Evolutionary conservation across 768 basidiomycete species (phyloP), one percentile per base, ranked within the genome.

Genomic region (Mycena epipterygia): DNA sequence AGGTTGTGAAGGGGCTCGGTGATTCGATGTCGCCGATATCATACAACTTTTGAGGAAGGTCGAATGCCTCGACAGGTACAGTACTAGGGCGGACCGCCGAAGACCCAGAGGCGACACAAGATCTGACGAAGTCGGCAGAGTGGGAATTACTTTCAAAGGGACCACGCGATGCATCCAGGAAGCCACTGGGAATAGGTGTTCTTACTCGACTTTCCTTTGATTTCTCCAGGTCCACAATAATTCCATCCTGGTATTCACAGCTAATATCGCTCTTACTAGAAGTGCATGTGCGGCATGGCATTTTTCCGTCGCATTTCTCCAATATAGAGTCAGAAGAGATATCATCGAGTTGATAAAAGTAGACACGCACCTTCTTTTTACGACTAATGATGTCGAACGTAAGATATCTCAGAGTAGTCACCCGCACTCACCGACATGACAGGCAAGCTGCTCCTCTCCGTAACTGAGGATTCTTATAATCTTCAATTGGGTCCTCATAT

Each of bases 391-490:
- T n/a, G 5, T 21, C 7, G n/a, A 21, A 30, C 13, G 37, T 37
- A 27, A 42, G 1, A 56, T 30, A 33, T 32, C 9, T 49, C 16
- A 2, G 12, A 14, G n/a, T 19, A 30, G 4, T 27, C 1, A 12
- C 32, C 1, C 17, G 2, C 11, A 49, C 69, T 42, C 57, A 70
- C 69, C 69, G 56, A 53, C 69, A 70, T 5, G 44, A 29, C 11
- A 70, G 7, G 53, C 69, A 70, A 16, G 69, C 69, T 11, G 64
- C 63, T 3, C 69, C 69, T 13, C 59, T 64, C 9, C 64, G 56
- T 16, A 70, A 14, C 39, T 70, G 63, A 6, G 53, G n/a, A n/a
- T n/a, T n/a, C n/a, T n/a, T n/a, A n/a, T n/a, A 9, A 4, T 41
- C 55, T 35, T 30, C 37, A 39, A 44, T 58, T 23, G 30, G n/a